A percentile compares a stretch with the other conserved stretches of the same genome.
phyloP scores from a whole-genome alignment of 768 basidiomycete genomes.

The Paxillus ammoniavirescens region DNA sequence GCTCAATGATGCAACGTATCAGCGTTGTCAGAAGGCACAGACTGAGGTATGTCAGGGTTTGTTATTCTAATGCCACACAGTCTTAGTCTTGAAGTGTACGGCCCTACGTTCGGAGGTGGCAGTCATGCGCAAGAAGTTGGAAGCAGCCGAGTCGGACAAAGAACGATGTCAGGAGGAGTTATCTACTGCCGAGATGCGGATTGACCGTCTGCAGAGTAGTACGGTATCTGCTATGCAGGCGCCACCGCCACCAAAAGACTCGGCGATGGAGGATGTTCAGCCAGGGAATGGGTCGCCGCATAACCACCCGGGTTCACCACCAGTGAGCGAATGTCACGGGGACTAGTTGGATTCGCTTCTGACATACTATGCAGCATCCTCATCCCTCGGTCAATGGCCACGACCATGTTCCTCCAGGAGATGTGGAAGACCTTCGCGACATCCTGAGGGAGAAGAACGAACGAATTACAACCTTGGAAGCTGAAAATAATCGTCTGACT shows the following conservation, averaged over 20 bases:
- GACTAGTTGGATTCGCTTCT: slow-evolving; percentile 17
- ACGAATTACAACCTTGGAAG: slow-evolving; percentile 48
- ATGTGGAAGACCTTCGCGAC: slow-evolving; percentile 38
- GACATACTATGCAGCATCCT: slow-evolving; percentile 44
- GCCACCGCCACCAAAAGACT: slow-evolving; percentile 32
- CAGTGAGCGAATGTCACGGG: slow-evolving; percentile 60
- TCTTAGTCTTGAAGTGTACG: slow-evolving; percentile 43
- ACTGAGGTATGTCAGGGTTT: slow-evolving; percentile 51
- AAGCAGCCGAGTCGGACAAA: slow-evolving; percentile 48
- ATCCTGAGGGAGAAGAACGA: slow-evolving; percentile 31
- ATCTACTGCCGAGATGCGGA: slow-evolving; percentile 54
- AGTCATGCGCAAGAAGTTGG: slow-evolving; percentile 46
- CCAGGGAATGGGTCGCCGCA: slow-evolving; percentile 43
- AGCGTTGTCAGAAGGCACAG: slow-evolving; percentile 51
- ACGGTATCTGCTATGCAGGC: slow-evolving; percentile 49
- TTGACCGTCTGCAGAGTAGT: slow-evolving; percentile 58
- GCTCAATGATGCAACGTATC: slow-evolving; percentile 39
- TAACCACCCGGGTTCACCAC: slow-evolving; percentile 59
- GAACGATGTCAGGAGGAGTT: slow-evolving; percentile 52
- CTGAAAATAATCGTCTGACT: slow-evolving; percentile 43
- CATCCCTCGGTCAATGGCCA: slow-evolving; percentile 39
- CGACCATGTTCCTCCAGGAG: slow-evolving; percentile 38
- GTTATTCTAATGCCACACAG: background rate
- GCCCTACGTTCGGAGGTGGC: slow-evolving; percentile 59
- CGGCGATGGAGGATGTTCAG: slow-evolving; percentile 25